Base-by-base conservation (phyloP, 441 rosid species). In the Gossypium lobatum region DNA sequence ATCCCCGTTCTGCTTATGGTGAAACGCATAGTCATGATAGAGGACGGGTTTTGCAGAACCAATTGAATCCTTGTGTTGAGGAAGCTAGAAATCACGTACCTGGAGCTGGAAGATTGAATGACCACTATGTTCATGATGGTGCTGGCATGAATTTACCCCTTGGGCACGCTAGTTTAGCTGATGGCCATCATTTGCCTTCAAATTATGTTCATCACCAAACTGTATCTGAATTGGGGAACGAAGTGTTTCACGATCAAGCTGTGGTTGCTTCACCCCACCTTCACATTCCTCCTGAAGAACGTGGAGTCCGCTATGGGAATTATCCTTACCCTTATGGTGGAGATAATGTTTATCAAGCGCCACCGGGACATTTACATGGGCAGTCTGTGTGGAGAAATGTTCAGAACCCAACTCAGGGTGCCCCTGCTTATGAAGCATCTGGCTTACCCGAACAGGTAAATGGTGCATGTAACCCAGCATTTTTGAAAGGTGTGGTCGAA, bases 31-130 rank as follows among this genome's bases (percentile, higher is more conserved):
- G 81, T 78, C 91, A 87, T 77, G 98, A 91, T 73, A 88, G 93
- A 78, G 96, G 97, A 67, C 85, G 97, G 97, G 64, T 80, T 79
- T 78, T 80, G 80, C 92, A 80, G 80, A 93, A 87, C 74, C 97
- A 87, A 77, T 76, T 82, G 80, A 86, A 77, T 72, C 84, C 90
- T 55, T 83, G 77, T 60, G 76, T 79, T 81, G 97, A 94, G 73
- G 97, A 91, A 74, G 83, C 76, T 34, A 91, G 94, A 88, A 70
- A 82, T 71, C 86, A 85, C 78, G 52, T 78, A 59, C 76, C 88
- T 59, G 91, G 85, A 67, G 79, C 89, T 82, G 93, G 88, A 82
- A 87, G 97, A 80, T 77, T 89, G 78, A 85, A 84, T 60, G 93
- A 91, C 78, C 91, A 83, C 53, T 91, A 80, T 76, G 50, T 81